Conservation (phyloP, 306 rosid genomes). For the Corylus americana region DNA sequence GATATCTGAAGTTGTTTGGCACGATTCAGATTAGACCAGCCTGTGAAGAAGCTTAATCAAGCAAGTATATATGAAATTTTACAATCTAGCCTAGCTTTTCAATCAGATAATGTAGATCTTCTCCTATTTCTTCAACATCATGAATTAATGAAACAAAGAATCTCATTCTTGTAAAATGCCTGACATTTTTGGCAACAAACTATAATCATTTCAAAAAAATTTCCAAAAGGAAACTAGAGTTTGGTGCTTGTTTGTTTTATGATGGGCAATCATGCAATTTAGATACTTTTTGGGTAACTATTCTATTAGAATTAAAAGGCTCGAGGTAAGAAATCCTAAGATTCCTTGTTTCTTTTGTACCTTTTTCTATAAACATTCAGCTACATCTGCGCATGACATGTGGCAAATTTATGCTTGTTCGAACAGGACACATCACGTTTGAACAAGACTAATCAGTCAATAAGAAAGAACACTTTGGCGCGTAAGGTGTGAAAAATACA, state of each 20-base stretch:
- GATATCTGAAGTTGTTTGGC: not conserved
- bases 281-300: not conserved
- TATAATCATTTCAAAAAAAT: not conserved
- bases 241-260: constrained; percentile 6
- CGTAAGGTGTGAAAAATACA: too few relatives aligned
- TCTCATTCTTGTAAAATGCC: not conserved
- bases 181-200: not conserved
- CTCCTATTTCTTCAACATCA: not conserved
- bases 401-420: too few relatives aligned
- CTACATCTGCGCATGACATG: too few relatives aligned
- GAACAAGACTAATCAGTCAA: too few relatives aligned
- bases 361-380: too few relatives aligned
- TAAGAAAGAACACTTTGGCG: too few relatives aligned
- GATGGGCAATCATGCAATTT: not conserved
- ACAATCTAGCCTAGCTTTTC: not conserved
- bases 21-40: constrained; percentile 29
- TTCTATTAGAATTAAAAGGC: not conserved
- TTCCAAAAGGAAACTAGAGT: not conserved
- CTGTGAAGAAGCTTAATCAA: not conserved
- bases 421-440: too few relatives aligned
- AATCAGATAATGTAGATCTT: not conserved
- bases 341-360: not conserved
- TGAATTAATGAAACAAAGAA: not conserved
- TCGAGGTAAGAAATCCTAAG: too few relatives aligned
- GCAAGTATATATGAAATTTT: not conserved